These are phyloP conservation scores for Closterium sp. DNA, from an alignment of 139 green algal species.

Conservation along the genomic window DNA sequence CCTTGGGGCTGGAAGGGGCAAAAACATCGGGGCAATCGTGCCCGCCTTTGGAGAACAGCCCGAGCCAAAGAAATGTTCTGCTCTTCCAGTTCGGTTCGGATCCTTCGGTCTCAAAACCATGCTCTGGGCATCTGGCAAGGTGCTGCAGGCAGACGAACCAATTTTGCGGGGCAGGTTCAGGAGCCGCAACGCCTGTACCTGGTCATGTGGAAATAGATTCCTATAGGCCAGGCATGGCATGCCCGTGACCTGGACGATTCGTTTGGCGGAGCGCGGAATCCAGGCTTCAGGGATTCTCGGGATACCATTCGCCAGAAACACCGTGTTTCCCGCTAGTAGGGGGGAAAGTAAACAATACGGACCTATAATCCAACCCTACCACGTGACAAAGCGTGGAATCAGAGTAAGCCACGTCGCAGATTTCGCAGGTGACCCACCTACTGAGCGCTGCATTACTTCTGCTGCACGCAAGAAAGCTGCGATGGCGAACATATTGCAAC, in stretches of 20 bases:
- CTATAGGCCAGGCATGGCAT: neutral
- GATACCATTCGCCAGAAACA: neutral
- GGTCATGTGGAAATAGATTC: neutral
- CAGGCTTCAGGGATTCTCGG: neutral
- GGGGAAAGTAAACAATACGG: neutral
- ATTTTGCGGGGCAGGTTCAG: neutral
- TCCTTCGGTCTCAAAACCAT: no score
- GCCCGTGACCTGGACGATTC: neutral
- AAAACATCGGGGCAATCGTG: neutral
- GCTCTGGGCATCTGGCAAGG: no score
- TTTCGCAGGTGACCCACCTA: neutral
- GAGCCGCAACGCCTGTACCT: neutral
- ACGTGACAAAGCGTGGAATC: neutral
- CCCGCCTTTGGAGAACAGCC: neutral
- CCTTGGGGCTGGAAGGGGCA: neutral
- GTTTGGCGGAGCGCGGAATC: neutral
- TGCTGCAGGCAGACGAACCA: neutral
- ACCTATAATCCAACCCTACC: neutral
- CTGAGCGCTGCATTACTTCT: neutral
- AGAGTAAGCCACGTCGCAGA: neutral
- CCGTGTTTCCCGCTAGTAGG: neutral
- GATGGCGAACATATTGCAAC: neutral
- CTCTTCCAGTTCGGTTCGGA: no score
- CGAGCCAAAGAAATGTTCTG: neutral
- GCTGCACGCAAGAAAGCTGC: neutral